Evolutionary conservation across 2,329 filamentous ascomycete species (phyloP), one percentile per base, ranked within the genome.

Genomic region (Furcasterigmium sp.): DNA sequence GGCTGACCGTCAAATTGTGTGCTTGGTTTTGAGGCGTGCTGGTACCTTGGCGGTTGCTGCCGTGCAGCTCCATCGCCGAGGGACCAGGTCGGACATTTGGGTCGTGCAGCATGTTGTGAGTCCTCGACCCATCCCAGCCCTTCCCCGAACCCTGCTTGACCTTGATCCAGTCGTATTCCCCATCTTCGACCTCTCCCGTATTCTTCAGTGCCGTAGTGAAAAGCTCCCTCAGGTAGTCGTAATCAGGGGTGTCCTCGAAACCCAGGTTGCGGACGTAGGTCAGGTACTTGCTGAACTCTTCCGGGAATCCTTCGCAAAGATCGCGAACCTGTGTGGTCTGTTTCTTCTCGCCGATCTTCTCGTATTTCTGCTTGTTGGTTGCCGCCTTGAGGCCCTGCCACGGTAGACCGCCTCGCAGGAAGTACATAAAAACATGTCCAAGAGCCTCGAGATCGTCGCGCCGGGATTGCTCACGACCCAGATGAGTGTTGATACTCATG

Each of bases 261-360:
- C 93, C 93, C 39, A 98, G 83, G 67, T 97, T 97, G 53, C 93
- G 88, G 45, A 97, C 93, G 58, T 98, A 97, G 53, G 85, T 95
- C 44, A 98, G 75, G 67, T 98, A 98, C 68, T 96, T 94, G 74
- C 86, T 94, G 67, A 98, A 95, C 69, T 98, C 91, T 63, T 95
- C 88, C 52, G 93, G 91, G 69, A 95, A 97, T 41, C 89, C 86
- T 56, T 96, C 91, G 63, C 91, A 97, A 14, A 98, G 80, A 57
- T 98, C 93, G 72, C 96, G 95, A 71, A 98, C 94, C 5, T 82
- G 80, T 18, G 93, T 97, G 0, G 91, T 96, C 72, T 97, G 93
- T 75, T 98, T 98, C 85, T 98, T 97, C 76, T 98, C 91, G 37
- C 93, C 93, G 67, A 98, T 98, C 78, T 97, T 97, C 72, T 98